Conservation (phyloP, 371 early-diverging fungal species). For the Actinomucor elegans region DNA sequence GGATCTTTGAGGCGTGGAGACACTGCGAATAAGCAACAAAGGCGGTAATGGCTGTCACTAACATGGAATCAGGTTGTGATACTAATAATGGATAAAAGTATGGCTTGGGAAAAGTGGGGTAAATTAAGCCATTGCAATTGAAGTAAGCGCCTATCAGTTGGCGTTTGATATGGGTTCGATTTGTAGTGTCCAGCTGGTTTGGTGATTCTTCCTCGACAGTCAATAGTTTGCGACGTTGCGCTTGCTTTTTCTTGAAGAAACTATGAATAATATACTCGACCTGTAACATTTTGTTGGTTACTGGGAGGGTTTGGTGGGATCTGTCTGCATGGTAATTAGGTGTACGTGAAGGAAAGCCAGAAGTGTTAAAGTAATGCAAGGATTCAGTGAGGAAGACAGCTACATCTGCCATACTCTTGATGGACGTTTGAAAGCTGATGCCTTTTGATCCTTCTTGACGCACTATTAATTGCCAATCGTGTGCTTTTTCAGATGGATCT, state of each 20-base stretch:
- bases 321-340: slow-evolving; percentile 29
- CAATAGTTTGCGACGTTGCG: background rate
- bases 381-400: slow-evolving; percentile 23
- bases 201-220: too few relatives aligned
- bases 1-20: slow-evolving; percentile 18
- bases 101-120: slow-evolving; percentile 25
- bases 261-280: slow-evolving; percentile 30
- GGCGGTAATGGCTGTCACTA: slow-evolving; percentile 31
- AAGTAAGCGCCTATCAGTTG: slow-evolving; percentile 29
- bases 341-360: slow-evolving; percentile 21
- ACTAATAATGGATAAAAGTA: slow-evolving; percentile 25
- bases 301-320: slow-evolving; percentile 8
- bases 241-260: slow-evolving; percentile 22
- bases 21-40: slow-evolving; percentile 33
- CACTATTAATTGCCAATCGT: slow-evolving; percentile 29
- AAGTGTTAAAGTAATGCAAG: slow-evolving; percentile 20
- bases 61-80: slow-evolving; percentile 19
- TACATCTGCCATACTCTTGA: slow-evolving; percentile 31
- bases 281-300: slow-evolving; percentile 31
- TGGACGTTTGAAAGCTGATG: slow-evolving; percentile 29
- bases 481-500: background rate
- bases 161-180: slow-evolving; percentile 7
- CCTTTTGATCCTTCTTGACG: slow-evolving; percentile 21
- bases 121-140: slow-evolving; percentile 18
- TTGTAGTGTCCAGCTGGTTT: background rate